Base-by-base conservation (phyloP, 2,329 filamentous ascomycete genomes). In the Fusarium paranaense region DNA sequence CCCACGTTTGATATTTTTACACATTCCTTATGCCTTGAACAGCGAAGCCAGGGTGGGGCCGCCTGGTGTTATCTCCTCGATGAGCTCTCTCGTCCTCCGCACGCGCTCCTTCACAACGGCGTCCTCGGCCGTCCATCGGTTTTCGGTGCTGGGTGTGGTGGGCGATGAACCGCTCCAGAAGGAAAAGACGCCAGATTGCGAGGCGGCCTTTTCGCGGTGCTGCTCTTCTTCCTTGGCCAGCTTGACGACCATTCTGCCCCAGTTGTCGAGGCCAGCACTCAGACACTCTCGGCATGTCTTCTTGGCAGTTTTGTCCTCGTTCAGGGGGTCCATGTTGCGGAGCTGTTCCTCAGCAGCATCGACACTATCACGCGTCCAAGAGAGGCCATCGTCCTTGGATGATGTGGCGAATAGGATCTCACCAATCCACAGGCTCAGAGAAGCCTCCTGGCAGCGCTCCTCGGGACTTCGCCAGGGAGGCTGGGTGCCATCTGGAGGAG, bases 311-410 rank as follows among this genome's bases (percentile, higher is more conserved):
- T 76, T 79, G 50, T 83, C 78, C 6, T 75, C 71, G 5, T 65
- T 64, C n/a, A 69, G 63, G 14, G 72, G 50, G 38, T 79, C 80
- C 2, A 89, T 80, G 22, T 77, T 82, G 74, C 87, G 89, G 47
- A 91, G 87, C 77, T 91, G 91, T 70, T 91, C 87, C 82, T 95
- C 95, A 4, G 95, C 93, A 2, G 93, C 85, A 75, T 95, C 93
- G 35, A 97, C 94, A 30, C 93, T 95, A 72, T 98, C 94, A 64
- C 95, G 90, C 1, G 96, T 98, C 96, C 96, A 98, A 7, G 91
- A 91, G 2, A 98, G 86, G 1, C 95, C 96, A 70, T 93, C 92
- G 58, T 94, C 91, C 60, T 86, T 85, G 20, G 82, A 83, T 2
- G 79, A 76, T 6, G 89, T 89, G 0, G 94, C 90, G 82, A 93